These are phyloP conservation scores for Candida sp. DNA, from an alignment of 1,139 yeast genomes.

Conservation along the genomic window DNA sequence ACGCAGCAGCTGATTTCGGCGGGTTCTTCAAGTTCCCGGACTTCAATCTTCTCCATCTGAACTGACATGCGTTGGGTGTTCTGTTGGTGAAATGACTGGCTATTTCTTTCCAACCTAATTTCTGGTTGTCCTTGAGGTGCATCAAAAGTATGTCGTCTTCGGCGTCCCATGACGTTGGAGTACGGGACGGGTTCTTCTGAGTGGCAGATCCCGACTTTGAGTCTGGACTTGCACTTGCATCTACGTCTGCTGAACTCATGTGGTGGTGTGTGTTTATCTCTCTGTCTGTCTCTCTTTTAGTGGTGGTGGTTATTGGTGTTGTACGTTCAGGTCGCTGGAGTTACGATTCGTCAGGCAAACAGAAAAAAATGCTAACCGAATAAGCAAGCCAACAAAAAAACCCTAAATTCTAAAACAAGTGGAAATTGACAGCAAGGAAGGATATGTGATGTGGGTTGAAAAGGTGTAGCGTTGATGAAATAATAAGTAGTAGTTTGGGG, in stretches of 20 bases:
- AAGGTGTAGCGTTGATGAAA: not conserved
- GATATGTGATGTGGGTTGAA: not conserved
- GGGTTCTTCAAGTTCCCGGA: constrained; percentile 65
- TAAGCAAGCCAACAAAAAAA: not conserved
- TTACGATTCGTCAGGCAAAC: not conserved
- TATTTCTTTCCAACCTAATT: constrained; percentile 80
- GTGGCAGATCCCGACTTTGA: constrained; percentile 7
- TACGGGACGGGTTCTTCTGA: constrained; percentile 34
- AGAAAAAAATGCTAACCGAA: not conserved
- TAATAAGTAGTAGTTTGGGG: not conserved
- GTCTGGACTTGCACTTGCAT: constrained; percentile 4
- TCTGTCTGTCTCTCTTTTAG: not conserved
- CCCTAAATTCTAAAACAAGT: too few species aligned
- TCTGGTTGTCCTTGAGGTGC: constrained; percentile 72
- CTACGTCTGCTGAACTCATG: constrained; percentile 12
- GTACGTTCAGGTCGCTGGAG: not conserved
- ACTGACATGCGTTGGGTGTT: constrained; percentile 82
- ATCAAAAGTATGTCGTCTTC: constrained; percentile 70
- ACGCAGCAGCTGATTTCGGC: constrained; percentile 45
- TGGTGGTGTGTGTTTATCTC: not conserved
- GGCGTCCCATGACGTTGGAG: constrained; percentile 80
- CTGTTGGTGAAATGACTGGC: constrained; percentile 71
- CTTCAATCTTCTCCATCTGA: constrained; percentile 76
- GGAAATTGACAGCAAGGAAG: not conserved
- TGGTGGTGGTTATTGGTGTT: not conserved